phyloP scores from a whole-genome alignment of 2,329 filamentous ascomycete genomes.

The Phialophora macrospora region DNA sequence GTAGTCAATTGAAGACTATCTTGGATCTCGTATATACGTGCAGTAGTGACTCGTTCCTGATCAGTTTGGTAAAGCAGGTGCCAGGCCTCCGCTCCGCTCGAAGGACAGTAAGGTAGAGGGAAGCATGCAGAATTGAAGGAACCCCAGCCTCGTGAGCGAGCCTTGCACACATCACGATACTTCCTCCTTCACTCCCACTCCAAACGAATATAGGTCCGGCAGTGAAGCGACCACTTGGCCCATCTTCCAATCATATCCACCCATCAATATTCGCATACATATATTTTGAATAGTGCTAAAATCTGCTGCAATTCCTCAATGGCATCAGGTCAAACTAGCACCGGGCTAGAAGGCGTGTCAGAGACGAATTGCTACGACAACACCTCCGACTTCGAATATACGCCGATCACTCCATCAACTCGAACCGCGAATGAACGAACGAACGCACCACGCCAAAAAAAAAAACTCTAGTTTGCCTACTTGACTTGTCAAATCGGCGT shows the following conservation, averaged over 20 bases:
- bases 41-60: background rate
- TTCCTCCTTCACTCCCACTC: background rate
- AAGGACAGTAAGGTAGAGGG: background rate
- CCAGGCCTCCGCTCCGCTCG: background rate
- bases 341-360: slow-evolving; percentile 1
- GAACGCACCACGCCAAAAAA: background rate
- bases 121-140: background rate
- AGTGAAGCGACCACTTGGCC: background rate
- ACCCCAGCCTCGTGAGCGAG: background rate
- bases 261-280: background rate
- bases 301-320: background rate
- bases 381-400: background rate
- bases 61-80: background rate
- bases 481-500: slow-evolving; percentile 1
- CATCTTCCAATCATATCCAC: background rate
- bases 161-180: background rate
- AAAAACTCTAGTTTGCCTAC: background rate
- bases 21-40: background rate
- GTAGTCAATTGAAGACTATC: background rate
- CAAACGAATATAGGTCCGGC: background rate
- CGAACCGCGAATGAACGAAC: background rate
- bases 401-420: background rate
- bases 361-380: background rate
- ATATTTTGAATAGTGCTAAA: background rate
- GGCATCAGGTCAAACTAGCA: background rate